Evolutionary conservation across 768 basidiomycete genomes (phyloP).

Genomic region (Leccinum obscurum): DNA sequence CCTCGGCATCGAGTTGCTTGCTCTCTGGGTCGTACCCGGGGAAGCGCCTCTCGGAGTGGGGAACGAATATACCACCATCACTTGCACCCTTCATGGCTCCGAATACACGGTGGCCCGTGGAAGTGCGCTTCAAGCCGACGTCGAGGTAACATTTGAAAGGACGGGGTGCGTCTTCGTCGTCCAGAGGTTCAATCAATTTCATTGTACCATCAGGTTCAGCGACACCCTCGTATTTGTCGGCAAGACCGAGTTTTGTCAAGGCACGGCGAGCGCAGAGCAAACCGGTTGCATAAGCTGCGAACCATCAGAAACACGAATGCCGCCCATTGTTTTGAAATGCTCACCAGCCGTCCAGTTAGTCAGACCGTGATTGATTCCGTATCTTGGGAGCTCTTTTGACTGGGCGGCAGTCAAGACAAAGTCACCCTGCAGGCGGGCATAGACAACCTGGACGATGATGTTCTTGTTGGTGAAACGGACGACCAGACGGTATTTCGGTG

Average conservation of each 20-base stretch:
- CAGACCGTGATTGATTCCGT: slow-evolving; percentile 97
- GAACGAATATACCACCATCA: slow-evolving; percentile 97
- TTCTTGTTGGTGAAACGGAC: slow-evolving; percentile 99
- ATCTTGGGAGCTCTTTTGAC: slow-evolving; percentile 90
- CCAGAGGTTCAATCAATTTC: slow-evolving; percentile 78
- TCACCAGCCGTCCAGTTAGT: slow-evolving; percentile 98
- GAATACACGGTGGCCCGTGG: slow-evolving; percentile 96
- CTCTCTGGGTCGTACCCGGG: slow-evolving; percentile 93
- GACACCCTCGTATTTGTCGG: slow-evolving; percentile 97
- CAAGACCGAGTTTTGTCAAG: slow-evolving; percentile 91
- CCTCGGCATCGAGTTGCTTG: slow-evolving; percentile 93
- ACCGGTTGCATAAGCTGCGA: slow-evolving; percentile 91
- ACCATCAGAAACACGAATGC: slow-evolving; percentile 2
- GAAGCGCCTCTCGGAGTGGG: slow-evolving; percentile 97
- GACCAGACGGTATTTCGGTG: slow-evolving; percentile 97
- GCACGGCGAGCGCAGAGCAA: slow-evolving; percentile 94
- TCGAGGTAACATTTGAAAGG: slow-evolving; percentile 99
- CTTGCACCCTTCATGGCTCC: slow-evolving; percentile 98
- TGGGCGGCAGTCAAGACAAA: slow-evolving; percentile 86
- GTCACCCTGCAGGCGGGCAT: slow-evolving; percentile 97
- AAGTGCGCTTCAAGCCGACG: slow-evolving; percentile 96
- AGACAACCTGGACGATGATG: slow-evolving; percentile 93
- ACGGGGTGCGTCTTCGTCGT: slow-evolving; percentile 90
- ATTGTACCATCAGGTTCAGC: slow-evolving; percentile 88
- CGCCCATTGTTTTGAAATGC: slow-evolving; percentile 14